These are phyloP conservation scores for Gossypium australe DNA, from an alignment of 345 rosid species.

Conservation along the genomic window DNA sequence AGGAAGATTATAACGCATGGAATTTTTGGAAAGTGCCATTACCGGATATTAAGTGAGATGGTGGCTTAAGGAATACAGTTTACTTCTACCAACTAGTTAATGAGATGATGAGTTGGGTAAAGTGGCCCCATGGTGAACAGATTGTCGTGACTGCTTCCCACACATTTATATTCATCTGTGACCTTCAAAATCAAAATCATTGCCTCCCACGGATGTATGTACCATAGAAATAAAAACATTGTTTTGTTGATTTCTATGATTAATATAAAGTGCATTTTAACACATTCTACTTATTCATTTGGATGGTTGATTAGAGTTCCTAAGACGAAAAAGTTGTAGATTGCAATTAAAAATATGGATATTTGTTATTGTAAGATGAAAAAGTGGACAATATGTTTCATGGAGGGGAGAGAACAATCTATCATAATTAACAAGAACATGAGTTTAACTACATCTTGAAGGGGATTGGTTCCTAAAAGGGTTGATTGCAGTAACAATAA, in stretches of 20 bases:
- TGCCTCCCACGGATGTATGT: not conserved
- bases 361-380: too few species aligned
- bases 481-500: not conserved
- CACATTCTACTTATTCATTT: too few species aligned
- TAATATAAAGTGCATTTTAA: too few species aligned
- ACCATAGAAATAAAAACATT: not conserved
- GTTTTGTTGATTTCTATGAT: not conserved
- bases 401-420: too few species aligned
- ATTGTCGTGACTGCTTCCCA: not conserved
- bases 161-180: not conserved
- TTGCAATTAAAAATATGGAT: too few species aligned
- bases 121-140: not conserved
- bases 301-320: too few species aligned
- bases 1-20: constrained; percentile 89
- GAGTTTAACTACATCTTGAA: too few species aligned
- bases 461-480: not conserved
- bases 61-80: not conserved
- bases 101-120: not conserved
- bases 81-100: not conserved
- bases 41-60: constrained; percentile 41
- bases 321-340: too few species aligned
- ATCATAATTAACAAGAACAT: too few species aligned
- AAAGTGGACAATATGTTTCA: too few species aligned
- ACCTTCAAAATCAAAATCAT: not conserved
- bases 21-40: constrained; percentile 75